Evolutionary conservation across 2,329 filamentous ascomycete species (phyloP).

Genomic region (Biscogniauxia mediterranea): DNA sequence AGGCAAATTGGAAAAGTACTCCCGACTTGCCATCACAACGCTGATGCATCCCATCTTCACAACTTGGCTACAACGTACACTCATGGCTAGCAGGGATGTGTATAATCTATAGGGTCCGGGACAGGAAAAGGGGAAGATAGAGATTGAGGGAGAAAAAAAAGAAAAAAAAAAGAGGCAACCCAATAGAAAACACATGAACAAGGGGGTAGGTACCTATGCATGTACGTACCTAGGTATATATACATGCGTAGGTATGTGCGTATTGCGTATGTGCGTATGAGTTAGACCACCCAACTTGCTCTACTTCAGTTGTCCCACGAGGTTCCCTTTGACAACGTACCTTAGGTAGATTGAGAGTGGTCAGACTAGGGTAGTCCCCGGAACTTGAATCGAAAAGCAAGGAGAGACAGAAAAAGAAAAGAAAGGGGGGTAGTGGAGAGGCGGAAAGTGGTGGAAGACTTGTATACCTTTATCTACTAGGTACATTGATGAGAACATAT

Average conservation of each 20-base stretch:
- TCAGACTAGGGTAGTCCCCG: background rate
- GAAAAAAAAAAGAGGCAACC: background rate
- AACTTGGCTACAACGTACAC: background rate
- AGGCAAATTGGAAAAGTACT: background rate
- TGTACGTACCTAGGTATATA: no score
- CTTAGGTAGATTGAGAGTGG: background rate
- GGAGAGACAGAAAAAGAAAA: background rate
- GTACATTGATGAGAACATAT: no score
- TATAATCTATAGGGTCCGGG: no score
- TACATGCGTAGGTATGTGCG: no score
- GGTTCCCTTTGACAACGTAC: background rate
- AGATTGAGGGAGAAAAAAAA: background rate
- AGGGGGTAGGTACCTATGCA: no score
- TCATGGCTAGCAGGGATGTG: background rate
- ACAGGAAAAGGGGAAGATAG: no score
- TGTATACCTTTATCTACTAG: no score
- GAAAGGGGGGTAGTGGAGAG: no score
- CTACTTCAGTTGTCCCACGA: background rate
- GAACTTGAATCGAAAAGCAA: background rate
- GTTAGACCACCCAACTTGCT: background rate
- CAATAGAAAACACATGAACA: background rate
- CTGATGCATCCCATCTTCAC: background rate
- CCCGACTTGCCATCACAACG: background rate
- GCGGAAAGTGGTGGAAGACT: background rate
- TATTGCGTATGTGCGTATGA: no score